Percentiles rank a stretch among this genome's conserved stretches.
phyloP scores from a whole-genome alignment of 2,329 filamentous ascomycete genomes.

The Phialocephala subalpina region DNA sequence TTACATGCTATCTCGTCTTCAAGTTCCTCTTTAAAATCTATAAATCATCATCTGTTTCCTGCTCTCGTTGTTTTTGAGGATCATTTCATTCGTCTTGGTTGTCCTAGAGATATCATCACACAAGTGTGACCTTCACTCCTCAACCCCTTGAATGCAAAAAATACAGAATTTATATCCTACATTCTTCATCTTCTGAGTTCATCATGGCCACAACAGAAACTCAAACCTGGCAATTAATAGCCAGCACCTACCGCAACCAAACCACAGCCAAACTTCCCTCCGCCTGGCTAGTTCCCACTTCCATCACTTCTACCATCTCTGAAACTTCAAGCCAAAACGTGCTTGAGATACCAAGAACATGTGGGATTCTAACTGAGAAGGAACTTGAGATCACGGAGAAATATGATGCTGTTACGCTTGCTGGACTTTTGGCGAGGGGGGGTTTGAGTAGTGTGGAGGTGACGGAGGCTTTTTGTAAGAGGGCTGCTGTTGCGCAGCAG shows the following conservation, averaged over 20 bases:
- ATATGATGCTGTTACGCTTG: conserved; percentile 34
- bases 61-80: not conserved
- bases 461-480: conserved; percentile 18
- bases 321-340: not conserved
- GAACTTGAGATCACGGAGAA: conserved; percentile 34
- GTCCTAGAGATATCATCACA: no score
- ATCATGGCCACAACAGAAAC: not conserved
- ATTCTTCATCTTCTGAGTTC: not conserved
- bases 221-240: not conserved
- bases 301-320: not conserved
- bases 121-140: no score
- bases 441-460: conserved; percentile 15
- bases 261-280: not conserved
- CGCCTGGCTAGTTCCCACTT: not conserved
- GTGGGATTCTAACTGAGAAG: conserved; percentile 28
- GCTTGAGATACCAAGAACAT: conserved; percentile 26
- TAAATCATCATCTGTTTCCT: not conserved
- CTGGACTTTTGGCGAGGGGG: conserved; percentile 27
- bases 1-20: not conserved
- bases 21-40: not conserved
- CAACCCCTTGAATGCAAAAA: not conserved
- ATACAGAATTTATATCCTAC: not conserved
- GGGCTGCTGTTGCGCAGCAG: conserved; percentile 20
- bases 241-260: not conserved
- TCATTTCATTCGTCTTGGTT: not conserved